phyloP scores from a whole-genome alignment of 202 grass and related monocot genomes.

The Schoenoplectus triqueter region DNA sequence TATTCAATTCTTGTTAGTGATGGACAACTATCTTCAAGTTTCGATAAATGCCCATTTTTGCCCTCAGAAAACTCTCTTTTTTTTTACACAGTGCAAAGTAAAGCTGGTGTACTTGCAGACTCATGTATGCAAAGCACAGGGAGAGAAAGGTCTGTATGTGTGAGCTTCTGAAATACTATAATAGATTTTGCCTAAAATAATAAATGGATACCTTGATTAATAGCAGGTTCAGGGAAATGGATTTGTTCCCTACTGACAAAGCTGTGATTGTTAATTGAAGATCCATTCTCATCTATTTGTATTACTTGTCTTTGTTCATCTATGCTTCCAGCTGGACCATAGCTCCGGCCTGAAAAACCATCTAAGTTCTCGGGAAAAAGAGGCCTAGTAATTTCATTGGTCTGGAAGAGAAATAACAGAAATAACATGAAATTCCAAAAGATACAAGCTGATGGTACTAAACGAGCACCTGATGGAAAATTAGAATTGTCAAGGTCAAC shows the following conservation, averaged over 20 bases:
- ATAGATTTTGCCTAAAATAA: slow-evolving; percentile 13
- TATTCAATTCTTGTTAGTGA: slow-evolving; percentile 4
- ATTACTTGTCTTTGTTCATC: slow-evolving; percentile 56
- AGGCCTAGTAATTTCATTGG: slow-evolving; percentile 70
- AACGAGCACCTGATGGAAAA: neutral
- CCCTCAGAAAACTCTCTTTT: slow-evolving; percentile 4
- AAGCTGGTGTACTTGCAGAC: neutral
- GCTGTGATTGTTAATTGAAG: slow-evolving; percentile 49
- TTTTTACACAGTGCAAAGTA: slow-evolving; percentile 26
- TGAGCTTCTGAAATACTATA: slow-evolving; percentile 12
- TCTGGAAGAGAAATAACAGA: slow-evolving; percentile 50
- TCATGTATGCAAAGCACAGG: neutral
- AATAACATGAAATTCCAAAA: neutral
- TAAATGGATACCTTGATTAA: slow-evolving; percentile 56
- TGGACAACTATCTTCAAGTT: neutral
- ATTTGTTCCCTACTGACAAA: slow-evolving; percentile 47
- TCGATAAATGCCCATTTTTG: neutral
- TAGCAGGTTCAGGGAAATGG: slow-evolving; percentile 46
- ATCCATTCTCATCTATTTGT: slow-evolving; percentile 65
- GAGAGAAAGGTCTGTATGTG: neutral
- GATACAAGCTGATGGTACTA: neutral
- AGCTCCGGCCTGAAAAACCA: slow-evolving; percentile 38
- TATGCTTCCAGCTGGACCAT: slow-evolving; percentile 47
- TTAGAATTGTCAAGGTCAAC: neutral
- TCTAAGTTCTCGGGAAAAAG: slow-evolving; percentile 59